These are phyloP conservation scores for Coemansia guatemalensis DNA, from an alignment of 192 early-diverging fungal genomes.

Conservation along the genomic window DNA sequence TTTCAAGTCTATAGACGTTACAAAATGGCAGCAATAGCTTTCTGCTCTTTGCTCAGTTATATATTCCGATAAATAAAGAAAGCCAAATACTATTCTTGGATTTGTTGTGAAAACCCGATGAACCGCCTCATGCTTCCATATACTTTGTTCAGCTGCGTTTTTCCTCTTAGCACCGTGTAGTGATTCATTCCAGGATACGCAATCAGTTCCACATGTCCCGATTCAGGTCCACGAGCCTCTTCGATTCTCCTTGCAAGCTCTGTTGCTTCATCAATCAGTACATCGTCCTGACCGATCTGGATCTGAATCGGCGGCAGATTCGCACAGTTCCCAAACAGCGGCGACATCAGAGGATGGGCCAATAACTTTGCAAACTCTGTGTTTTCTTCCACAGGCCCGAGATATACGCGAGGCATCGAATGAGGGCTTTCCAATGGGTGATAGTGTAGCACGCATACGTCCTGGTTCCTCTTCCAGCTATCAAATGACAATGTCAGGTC, in stretches of 20 bases:
- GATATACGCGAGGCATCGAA: constrained; percentile 25
- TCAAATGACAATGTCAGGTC: constrained; percentile 19
- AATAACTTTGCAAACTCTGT: not conserved
- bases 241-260: constrained; percentile 6
- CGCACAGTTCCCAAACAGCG: not conserved
- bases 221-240: not conserved
- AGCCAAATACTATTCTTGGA: not conserved
- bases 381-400: constrained; percentile 7
- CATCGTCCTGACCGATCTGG: constrained; percentile 23
- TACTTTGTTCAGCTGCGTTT: constrained; percentile 17
- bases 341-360: constrained; percentile 23
- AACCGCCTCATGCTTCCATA: constrained; percentile 22
- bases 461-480: constrained; percentile 28
- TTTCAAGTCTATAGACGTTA: too few relatives aligned
- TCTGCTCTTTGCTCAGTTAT: too few relatives aligned
- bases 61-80: too few relatives aligned
- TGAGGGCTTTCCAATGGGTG: not conserved
- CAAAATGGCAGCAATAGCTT: too few relatives aligned
- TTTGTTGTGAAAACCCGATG: not conserved
- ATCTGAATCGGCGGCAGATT: constrained; percentile 19
- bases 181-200: constrained; percentile 26
- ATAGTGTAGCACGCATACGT: constrained; percentile 11
- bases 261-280: constrained; percentile 20
- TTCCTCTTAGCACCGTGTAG: constrained; percentile 26
- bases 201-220: constrained; percentile 6